Percentiles rank a stretch among this genome's conserved stretches.
Evolutionary conservation across 768 basidiomycete species (phyloP).

Genomic region (Lactarius deliciosus): DNA sequence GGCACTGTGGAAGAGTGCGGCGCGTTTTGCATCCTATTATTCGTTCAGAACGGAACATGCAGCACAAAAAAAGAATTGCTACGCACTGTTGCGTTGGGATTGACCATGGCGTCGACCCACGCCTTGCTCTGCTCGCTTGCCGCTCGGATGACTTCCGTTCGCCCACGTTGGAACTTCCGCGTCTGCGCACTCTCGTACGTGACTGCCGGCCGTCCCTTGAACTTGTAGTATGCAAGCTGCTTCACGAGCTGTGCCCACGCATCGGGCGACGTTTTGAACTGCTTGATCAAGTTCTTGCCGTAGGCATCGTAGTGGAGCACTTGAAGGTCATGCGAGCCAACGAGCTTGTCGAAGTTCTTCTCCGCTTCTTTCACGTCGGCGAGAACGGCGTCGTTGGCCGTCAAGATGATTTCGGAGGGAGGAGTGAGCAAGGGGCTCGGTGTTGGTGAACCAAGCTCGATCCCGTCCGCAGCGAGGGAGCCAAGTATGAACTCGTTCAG

Average conservation of each 20-base stretch:
- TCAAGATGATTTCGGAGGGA: slow-evolving; percentile 71
- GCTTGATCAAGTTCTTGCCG: slow-evolving; percentile 86
- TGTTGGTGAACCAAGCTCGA: slow-evolving; percentile 62
- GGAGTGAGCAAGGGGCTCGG: slow-evolving; percentile 29
- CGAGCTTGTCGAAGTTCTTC: slow-evolving; percentile 69
- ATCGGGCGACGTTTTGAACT: slow-evolving; percentile 81
- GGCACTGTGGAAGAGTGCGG: slow-evolving; percentile 70
- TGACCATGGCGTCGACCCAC: slow-evolving; percentile 89
- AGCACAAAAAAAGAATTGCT: neutral
- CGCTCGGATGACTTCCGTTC: slow-evolving; percentile 93
- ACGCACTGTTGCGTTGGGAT: slow-evolving; percentile 50
- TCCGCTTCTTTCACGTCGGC: slow-evolving; percentile 58
- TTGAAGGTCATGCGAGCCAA: slow-evolving; percentile 71
- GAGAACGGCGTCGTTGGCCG: slow-evolving; percentile 54
- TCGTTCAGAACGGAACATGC: neutral
- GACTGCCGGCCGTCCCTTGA: slow-evolving; percentile 69
- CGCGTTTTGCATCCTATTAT: slow-evolving; percentile 53
- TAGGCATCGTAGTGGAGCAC: slow-evolving; percentile 47
- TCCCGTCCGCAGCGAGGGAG: slow-evolving; percentile 66
- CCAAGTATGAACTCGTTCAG: slow-evolving; percentile 93
- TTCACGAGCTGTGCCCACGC: slow-evolving; percentile 95
- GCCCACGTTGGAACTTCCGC: slow-evolving; percentile 82
- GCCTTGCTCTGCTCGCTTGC: slow-evolving; percentile 79
- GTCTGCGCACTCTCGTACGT: slow-evolving; percentile 96
- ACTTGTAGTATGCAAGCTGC: slow-evolving; percentile 93